Evolutionary conservation across 31 red algal genomes (phyloP).

Genomic region (Endocladia muricata): DNA sequence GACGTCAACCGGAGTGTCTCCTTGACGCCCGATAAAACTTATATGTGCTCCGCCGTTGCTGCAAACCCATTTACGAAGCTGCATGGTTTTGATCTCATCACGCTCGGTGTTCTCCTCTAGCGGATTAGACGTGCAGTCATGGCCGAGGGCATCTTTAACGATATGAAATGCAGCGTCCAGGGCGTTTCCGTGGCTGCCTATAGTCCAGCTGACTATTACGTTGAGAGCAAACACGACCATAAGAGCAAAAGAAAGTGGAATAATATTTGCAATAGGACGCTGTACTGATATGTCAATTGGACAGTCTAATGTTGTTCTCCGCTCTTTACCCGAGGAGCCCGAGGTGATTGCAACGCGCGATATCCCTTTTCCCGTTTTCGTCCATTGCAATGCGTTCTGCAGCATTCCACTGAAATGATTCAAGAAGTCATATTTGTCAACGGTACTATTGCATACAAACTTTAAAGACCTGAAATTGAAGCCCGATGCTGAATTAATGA

Average conservation of each 20-base stretch:
- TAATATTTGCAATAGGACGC: constrained; percentile 38
- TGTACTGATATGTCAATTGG: not conserved
- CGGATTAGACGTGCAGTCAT: constrained; percentile 39
- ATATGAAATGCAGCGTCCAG: constrained; percentile 31
- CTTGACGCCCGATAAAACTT: not conserved
- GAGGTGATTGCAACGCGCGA: too few relatives aligned
- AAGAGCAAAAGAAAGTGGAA: constrained; percentile 19
- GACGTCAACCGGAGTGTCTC: not conserved
- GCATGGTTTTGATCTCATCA: not conserved
- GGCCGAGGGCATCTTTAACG: constrained; percentile 31
- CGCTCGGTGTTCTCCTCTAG: not conserved
- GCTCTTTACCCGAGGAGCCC: too few relatives aligned
- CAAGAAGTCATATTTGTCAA: too few relatives aligned
- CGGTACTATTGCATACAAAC: too few relatives aligned
- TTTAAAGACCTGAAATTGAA: too few relatives aligned
- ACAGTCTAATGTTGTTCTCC: too few relatives aligned
- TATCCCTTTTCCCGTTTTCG: too few relatives aligned
- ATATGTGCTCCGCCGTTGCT: constrained; percentile 7
- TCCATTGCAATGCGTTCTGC: too few relatives aligned
- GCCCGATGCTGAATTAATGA: too few relatives aligned
- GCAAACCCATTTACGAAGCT: not conserved
- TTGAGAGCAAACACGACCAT: constrained; percentile 12
- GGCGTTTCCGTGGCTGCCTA: constrained; percentile 7
- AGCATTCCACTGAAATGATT: too few relatives aligned
- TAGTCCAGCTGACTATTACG: not conserved